These are phyloP conservation scores for Exophiala alcalophila DNA, from an alignment of 2,329 filamentous ascomycete genomes.

Conservation along the genomic window DNA sequence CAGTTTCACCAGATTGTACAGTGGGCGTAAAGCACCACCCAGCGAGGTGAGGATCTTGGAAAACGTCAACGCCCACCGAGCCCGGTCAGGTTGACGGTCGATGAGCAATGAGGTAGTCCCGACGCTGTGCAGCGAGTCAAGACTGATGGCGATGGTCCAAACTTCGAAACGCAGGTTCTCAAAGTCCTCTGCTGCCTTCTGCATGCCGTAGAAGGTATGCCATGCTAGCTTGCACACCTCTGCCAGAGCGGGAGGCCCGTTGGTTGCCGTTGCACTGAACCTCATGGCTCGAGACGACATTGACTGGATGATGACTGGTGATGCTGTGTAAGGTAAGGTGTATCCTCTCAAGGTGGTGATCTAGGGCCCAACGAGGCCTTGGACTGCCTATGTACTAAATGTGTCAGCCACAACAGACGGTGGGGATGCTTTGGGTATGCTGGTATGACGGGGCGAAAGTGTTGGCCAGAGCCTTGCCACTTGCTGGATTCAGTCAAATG, in stretches of 20 bases:
- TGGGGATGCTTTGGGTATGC: too few relatives aligned
- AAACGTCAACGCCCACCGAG: conserved; percentile 24
- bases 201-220: conserved; percentile 28
- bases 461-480: too few relatives aligned
- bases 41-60: conserved; percentile 24
- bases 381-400: too few relatives aligned
- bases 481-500: too few relatives aligned
- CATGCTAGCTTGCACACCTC: conserved; percentile 26
- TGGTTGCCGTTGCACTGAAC: conserved; percentile 15
- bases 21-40: conserved; percentile 19
- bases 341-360: too few relatives aligned
- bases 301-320: conserved; percentile 1
- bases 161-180: conserved; percentile 28
- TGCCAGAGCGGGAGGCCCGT: conserved; percentile 17
- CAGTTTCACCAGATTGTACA: conserved; percentile 22
- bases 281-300: conserved; percentile 20
- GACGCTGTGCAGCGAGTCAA: conserved; percentile 26
- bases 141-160: conserved; percentile 26
- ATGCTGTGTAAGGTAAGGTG: background rate
- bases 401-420: too few relatives aligned
- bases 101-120: conserved; percentile 25
- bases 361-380: too few relatives aligned
- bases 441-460: too few relatives aligned
- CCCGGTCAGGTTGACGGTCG: conserved; percentile 24
- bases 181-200: conserved; percentile 27